phyloP scores from a whole-genome alignment of 306 rosid genomes.

The Castanea sativa region DNA sequence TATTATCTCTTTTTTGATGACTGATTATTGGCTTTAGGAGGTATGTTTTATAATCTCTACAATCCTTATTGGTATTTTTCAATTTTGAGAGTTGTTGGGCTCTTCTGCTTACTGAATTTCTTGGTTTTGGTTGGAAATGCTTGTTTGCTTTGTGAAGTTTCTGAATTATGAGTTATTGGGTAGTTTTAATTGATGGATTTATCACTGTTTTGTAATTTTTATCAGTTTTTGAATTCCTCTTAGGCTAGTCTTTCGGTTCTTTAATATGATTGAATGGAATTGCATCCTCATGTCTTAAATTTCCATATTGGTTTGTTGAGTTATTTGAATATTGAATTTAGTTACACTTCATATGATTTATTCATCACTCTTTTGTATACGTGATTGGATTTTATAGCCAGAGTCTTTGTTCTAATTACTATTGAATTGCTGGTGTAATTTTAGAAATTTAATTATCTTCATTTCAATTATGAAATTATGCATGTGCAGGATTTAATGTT shows the following conservation, averaged over 20 bases:
- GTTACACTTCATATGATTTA: neutral
- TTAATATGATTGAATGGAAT: slow-evolving; percentile 14
- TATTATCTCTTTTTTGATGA: slow-evolving; percentile 42
- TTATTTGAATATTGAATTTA: neutral
- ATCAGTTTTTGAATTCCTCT: neutral
- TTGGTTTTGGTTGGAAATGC: slow-evolving; percentile 1
- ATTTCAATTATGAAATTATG: neutral
- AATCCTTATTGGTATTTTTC: neutral
- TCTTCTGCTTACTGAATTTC: slow-evolving; percentile 22
- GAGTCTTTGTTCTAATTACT: neutral
- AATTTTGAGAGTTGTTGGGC: neutral
- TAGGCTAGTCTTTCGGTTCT: neutral
- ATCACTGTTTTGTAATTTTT: neutral
- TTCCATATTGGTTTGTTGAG: neutral
- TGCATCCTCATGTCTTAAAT: neutral
- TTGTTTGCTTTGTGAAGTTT: neutral
- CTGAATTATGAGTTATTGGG: slow-evolving; percentile 20
- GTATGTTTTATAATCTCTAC: slow-evolving; percentile 32
- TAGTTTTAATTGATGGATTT: neutral
- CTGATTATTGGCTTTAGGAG: slow-evolving; percentile 39
- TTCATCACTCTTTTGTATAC: neutral
- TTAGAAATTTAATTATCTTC: neutral
- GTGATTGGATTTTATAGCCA: neutral
- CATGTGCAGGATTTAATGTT: slow-evolving; percentile 44
- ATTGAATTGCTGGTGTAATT: neutral